These are phyloP conservation scores for Terana coerulea DNA, from an alignment of 768 basidiomycete genomes.

Conservation along the genomic window DNA sequence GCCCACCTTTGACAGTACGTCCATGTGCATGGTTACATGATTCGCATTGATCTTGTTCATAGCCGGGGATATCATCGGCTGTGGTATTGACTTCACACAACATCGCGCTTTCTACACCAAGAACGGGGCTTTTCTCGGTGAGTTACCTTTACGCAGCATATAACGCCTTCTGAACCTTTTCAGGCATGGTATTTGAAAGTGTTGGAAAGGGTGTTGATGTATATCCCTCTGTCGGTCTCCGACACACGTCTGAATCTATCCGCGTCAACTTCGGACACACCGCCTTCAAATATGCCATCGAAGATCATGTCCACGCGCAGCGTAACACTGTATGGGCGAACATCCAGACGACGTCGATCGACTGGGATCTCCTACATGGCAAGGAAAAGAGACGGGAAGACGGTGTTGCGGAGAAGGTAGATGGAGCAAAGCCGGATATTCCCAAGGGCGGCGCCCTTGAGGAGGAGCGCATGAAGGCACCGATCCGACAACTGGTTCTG, in stretches of 20 bases:
- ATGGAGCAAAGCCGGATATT: background rate
- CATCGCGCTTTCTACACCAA: constrained; percentile 86
- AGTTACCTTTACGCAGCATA: constrained; percentile 3
- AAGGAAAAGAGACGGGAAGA: constrained; percentile 13
- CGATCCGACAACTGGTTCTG: constrained; percentile 70
- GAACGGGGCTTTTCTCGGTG: constrained; percentile 63
- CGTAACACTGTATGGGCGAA: constrained; percentile 62
- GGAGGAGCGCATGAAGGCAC: constrained; percentile 49
- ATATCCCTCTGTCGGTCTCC: constrained; percentile 87
- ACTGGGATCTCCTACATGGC: constrained; percentile 35
- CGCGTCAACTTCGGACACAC: constrained; percentile 87
- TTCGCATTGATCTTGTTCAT: constrained; percentile 10
- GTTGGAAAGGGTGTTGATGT: constrained; percentile 63
- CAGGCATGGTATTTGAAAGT: constrained; percentile 70
- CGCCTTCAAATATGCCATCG: constrained; percentile 88
- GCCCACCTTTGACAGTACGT: constrained; percentile 76
- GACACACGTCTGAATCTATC: constrained; percentile 72
- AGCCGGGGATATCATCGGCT: constrained; percentile 90
- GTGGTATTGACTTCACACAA: constrained; percentile 86
- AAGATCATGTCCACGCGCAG: constrained; percentile 73
- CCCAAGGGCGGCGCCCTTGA: constrained; percentile 11
- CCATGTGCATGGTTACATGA: background rate
- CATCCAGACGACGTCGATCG: constrained; percentile 56
- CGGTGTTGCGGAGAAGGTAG: constrained; percentile 8
- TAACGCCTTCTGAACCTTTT: background rate